phyloP scores from a whole-genome alignment of 352 stramenopile species.

The Pythium insidiosum region DNA sequence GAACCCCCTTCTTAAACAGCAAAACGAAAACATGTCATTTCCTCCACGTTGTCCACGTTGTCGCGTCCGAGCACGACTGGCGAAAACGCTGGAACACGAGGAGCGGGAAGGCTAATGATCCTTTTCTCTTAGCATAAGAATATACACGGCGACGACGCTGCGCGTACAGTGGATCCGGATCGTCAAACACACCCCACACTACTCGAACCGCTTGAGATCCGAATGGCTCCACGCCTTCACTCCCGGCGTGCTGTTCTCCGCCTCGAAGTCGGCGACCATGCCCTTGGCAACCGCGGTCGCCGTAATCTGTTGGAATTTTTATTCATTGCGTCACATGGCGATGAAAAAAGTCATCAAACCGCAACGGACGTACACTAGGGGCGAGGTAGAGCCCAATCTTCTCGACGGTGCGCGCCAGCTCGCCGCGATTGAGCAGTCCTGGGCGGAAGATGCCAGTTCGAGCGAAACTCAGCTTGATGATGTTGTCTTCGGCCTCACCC shows the following conservation, averaged over 20 bases:
- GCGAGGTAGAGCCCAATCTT: slow-evolving; percentile 40
- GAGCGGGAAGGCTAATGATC: no score
- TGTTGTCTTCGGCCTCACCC: slow-evolving; percentile 58
- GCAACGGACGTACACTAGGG: slow-evolving; percentile 28
- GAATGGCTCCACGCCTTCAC: slow-evolving; percentile 39
- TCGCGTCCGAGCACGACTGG: no score
- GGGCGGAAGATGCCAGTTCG: slow-evolving; percentile 54
- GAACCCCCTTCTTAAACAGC: no score
- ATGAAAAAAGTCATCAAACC: background rate
- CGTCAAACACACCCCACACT: no score
- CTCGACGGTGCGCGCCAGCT: slow-evolving; percentile 43
- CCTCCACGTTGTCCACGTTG: no score
- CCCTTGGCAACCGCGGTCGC: slow-evolving; percentile 41
- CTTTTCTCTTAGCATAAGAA: no score
- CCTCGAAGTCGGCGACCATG: slow-evolving; percentile 70
- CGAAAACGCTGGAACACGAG: no score
- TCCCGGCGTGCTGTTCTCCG: slow-evolving; percentile 12
- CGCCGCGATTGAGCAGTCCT: slow-evolving; percentile 45
- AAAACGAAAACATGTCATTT: no score
- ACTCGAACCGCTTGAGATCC: slow-evolving; percentile 38
- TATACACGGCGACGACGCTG: no score
- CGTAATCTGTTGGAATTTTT: slow-evolving; percentile 25
- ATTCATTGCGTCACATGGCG: no score
- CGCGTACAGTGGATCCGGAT: no score
- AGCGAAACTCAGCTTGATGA: slow-evolving; percentile 43